These are phyloP conservation scores for Eimeria necatrix DNA, from an alignment of 169 alveolate species.

Conservation along the genomic window DNA sequence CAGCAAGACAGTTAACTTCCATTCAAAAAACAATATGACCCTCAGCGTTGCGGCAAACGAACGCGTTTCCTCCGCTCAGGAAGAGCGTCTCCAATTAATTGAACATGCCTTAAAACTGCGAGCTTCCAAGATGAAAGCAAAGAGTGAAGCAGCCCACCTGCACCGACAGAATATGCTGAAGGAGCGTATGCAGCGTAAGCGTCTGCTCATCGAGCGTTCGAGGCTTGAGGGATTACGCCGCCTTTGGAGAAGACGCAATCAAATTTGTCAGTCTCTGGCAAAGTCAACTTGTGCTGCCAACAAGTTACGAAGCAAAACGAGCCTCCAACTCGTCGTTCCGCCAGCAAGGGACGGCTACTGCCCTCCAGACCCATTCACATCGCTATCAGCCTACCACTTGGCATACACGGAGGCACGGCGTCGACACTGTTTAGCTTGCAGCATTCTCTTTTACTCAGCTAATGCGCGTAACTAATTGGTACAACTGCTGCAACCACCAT, in stretches of 20 bases:
- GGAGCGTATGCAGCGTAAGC: slow-evolving; percentile 43
- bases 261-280: slow-evolving; percentile 41
- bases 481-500: no score
- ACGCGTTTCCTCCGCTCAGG: slow-evolving; percentile 14
- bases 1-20: no score
- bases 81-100: slow-evolving; percentile 40
- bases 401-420: slow-evolving; percentile 47
- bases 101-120: slow-evolving; percentile 43
- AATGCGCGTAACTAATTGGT: no score
- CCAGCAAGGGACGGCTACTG: slow-evolving; percentile 54
- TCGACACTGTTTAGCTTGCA: no score
- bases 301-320: slow-evolving; percentile 11
- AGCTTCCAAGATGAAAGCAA: not conserved
- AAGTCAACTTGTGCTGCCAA: slow-evolving; percentile 54
- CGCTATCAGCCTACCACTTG: slow-evolving; percentile 30
- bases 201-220: not conserved
- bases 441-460: no score
- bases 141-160: slow-evolving; percentile 54
- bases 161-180: slow-evolving; percentile 9
- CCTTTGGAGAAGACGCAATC: slow-evolving; percentile 28
- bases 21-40: no score
- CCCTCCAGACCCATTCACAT: slow-evolving; percentile 47
- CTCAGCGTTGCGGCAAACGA: no score
- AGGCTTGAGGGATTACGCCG: slow-evolving; percentile 45
- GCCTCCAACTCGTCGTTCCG: slow-evolving; percentile 7